Conservation (phyloP, 2,329 filamentous ascomycete species). For the Chrysoporthe cubensis region DNA sequence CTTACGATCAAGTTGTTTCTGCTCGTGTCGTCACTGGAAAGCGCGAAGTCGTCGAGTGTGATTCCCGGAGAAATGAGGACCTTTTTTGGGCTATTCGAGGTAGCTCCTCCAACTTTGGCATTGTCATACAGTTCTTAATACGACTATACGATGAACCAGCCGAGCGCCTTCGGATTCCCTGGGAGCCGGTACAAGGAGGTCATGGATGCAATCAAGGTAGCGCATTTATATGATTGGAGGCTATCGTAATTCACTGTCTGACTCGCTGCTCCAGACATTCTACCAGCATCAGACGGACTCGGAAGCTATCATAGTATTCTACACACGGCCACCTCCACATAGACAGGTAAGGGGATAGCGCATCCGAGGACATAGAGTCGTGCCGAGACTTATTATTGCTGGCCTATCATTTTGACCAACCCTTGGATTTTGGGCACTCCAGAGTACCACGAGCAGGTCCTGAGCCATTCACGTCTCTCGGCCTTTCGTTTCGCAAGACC, state of each 20-base stretch:
- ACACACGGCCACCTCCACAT: constrained; percentile 5
- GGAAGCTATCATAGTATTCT: constrained; percentile 8
- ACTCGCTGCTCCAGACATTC: neutral
- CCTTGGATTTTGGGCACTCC: constrained; percentile 13
- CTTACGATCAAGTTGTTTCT: constrained; percentile 24
- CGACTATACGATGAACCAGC: constrained; percentile 12
- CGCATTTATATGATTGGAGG: no score
- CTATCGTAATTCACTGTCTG: neutral
- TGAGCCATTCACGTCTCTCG: constrained; percentile 8
- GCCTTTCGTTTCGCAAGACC: constrained; percentile 2
- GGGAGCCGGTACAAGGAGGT: constrained; percentile 1
- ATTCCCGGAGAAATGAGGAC: constrained; percentile 23
- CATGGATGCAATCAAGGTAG: constrained; percentile 2
- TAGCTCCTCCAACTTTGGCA: constrained; percentile 32
- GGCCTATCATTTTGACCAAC: constrained; percentile 8
- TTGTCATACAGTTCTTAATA: constrained; percentile 36
- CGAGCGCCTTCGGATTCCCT: constrained; percentile 1
- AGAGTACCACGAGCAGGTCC: constrained; percentile 5
- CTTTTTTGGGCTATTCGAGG: constrained; percentile 31
- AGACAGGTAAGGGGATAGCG: neutral
- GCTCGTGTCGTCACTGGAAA: constrained; percentile 16
- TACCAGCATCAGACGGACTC: constrained; percentile 9
- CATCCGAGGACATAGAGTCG: no score
- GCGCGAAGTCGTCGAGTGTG: constrained; percentile 13
- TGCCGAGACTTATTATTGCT: no score